Base-by-base conservation (phyloP, 108 stramenopile species). In the Aurantiochytrium sp. region DNA sequence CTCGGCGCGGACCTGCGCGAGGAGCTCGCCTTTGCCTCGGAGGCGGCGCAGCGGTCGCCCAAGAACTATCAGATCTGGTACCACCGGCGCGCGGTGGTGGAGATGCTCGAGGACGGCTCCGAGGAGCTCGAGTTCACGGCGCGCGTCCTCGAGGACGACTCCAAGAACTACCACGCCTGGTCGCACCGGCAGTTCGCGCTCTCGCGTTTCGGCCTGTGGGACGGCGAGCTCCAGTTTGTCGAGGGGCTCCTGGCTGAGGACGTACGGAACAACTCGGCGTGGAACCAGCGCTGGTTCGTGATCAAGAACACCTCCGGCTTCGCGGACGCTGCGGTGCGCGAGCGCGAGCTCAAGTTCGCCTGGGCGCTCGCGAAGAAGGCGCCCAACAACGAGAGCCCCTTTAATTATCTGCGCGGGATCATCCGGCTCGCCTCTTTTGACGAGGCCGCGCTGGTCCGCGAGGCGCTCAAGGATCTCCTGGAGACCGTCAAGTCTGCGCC, bases 51-150 rank as follows among this genome's bases (percentile, higher is more conserved):
- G 3, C 45, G 73, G 32, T 41, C 96, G 92, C 99, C 99, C n/a
- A 99, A 99, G 91, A 98, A 98, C 92, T 99, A 99, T 91, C 99
- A 99, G 90, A 92, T 98, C 52, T 97, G 98, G 97, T 97, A 96
- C 90, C 98, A 99, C 92, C 96, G 98, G 8, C 93, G 97, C 22
- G 96, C 95, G 21, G 87, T 99, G 34, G 90, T 97, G 86, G 96
- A 97, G 41, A 86, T 87, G 22, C 68, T 90, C 37, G 85, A 55
- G 22, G 88, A 91, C 68, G 85, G 89, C 31, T 92, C 93, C n/a
- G 81, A 90, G 24, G 98, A 99, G 90, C 88, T 98, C 37, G 92
- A 69, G 1, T 99, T 97, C 69, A 91, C 96, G 52, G 94, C 90
- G 50, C 55, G 54, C 27, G 96, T 98, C 4, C 90, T 98, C 41